Conservation (phyloP, 1,284 basidiomycete genomes). For the Agaricales sp. region DNA sequence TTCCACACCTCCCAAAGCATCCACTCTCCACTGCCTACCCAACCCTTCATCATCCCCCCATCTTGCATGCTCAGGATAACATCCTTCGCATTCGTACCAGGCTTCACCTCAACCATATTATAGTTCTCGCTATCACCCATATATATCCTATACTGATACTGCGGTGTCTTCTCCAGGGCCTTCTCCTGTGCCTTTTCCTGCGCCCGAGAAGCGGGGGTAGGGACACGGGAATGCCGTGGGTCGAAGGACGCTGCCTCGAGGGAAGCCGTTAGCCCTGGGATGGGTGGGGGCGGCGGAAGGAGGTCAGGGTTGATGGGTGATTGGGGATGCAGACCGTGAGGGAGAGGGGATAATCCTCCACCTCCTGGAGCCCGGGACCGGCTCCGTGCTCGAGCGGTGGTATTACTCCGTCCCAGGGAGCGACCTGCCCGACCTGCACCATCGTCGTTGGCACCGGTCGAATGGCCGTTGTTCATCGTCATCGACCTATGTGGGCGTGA, state of each 20-base stretch:
- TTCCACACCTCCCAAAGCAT: conserved; percentile 74
- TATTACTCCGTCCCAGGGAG: not conserved
- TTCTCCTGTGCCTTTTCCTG: not conserved
- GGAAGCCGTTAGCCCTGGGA: not conserved
- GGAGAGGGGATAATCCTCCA: too few relatives aligned
- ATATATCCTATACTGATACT: conserved; percentile 56
- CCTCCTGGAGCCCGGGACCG: too few relatives aligned
- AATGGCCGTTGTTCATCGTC: not conserved
- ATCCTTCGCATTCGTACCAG: conserved; percentile 53
- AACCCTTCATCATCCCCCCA: conserved; percentile 48
- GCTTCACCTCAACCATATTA: conserved; percentile 54
- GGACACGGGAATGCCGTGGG: not conserved
- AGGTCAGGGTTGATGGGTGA: not conserved
- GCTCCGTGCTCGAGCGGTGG: not conserved
- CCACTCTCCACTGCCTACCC: conserved; percentile 53
- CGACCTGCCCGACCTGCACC: not conserved
- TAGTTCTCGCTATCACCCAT: conserved; percentile 67
- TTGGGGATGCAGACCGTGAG: not conserved
- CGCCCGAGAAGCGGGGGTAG: not conserved
- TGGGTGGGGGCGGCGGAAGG: not conserved
- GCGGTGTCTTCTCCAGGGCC: not conserved
- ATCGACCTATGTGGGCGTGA: not conserved
- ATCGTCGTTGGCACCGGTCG: too few relatives aligned
- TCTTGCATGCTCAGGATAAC: conserved; percentile 51
- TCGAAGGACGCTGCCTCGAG: too few relatives aligned